A percentile compares a stretch with the other conserved stretches of the same genome.
Evolutionary conservation across 2,329 filamentous ascomycete species (phyloP).

Genomic region (Trichoderma atrobrunneum): DNA sequence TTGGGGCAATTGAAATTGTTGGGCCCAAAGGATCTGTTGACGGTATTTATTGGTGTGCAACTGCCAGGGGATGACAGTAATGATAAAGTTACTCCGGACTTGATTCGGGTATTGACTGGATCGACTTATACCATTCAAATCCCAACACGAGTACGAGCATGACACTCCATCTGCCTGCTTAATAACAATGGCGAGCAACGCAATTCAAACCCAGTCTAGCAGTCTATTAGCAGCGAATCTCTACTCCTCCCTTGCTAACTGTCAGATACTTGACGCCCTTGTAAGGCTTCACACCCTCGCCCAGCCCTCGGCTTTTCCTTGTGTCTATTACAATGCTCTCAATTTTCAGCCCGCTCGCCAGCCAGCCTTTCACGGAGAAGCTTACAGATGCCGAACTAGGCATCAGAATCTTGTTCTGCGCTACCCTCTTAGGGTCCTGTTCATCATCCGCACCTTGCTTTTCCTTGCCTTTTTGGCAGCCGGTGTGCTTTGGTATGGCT

Average conservation of each 20-base stretch:
- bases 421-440: constrained; percentile 55
- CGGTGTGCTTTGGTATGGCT: constrained; percentile 52
- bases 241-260: constrained; percentile 62
- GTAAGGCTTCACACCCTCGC: constrained; percentile 87
- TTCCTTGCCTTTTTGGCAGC: constrained; percentile 36
- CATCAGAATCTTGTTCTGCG: constrained; percentile 75
- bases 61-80: not conserved
- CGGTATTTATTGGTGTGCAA: not conserved
- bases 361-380: constrained; percentile 67
- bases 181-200: not conserved
- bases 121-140: not conserved
- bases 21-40: not conserved
- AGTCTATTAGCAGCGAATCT: constrained; percentile 54
- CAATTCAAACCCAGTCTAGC: not conserved
- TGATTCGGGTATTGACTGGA: not conserved
- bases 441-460: constrained; percentile 34
- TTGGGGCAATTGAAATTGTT: not conserved
- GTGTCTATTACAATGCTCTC: constrained; percentile 67
- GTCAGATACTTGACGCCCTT: constrained; percentile 98
- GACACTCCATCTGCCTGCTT: not conserved
- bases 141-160: not conserved
- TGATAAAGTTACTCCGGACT: not conserved
- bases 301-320: constrained; percentile 81
- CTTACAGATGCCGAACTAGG: constrained; percentile 73
- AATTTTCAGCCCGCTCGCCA: constrained; percentile 65